Evolutionary conservation across 768 basidiomycete species (phyloP).

Genomic region (Russula griseocarnosa): DNA sequence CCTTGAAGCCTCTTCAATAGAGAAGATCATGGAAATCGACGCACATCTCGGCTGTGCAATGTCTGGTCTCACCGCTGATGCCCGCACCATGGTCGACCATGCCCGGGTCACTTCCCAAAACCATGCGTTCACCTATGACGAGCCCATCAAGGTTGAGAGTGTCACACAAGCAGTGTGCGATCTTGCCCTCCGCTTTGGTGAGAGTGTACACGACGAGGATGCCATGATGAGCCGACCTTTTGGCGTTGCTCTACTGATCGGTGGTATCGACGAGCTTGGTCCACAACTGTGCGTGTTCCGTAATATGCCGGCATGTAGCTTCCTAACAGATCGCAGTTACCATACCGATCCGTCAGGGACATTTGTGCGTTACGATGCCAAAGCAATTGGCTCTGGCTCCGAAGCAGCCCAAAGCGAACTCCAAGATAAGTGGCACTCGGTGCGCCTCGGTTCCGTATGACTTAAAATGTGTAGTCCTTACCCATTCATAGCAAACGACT

Average conservation of each 20-base stretch:
- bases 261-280: conserved; percentile 93
- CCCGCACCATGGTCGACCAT: conserved; percentile 99
- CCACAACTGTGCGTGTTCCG: conserved; percentile 79
- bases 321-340: conserved; percentile 49
- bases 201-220: conserved; percentile 98
- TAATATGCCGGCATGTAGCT: too few species aligned
- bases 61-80: conserved; percentile 96
- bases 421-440: conserved; percentile 96
- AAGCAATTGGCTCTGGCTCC: conserved; percentile 96
- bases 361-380: conserved; percentile 93
- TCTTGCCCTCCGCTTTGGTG: conserved; percentile 92
- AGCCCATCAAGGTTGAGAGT: conserved; percentile 95
- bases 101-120: conserved; percentile 95
- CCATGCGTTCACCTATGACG: conserved; percentile 96
- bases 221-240: conserved; percentile 99
- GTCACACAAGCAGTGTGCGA: conserved; percentile 98
- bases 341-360: conserved; percentile 99
- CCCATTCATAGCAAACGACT: conserved; percentile 76
- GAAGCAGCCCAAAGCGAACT: conserved; percentile 97
- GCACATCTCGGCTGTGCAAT: conserved; percentile 94
- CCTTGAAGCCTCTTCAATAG: conserved; percentile 91
- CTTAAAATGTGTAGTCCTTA: background rate
- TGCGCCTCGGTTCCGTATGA: conserved; percentile 35
- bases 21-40: conserved; percentile 99
- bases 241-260: conserved; percentile 95